Evolutionary conservation across 164 flowering plant genomes (phyloP).

Genomic region (Nymphaea colorata): DNA sequence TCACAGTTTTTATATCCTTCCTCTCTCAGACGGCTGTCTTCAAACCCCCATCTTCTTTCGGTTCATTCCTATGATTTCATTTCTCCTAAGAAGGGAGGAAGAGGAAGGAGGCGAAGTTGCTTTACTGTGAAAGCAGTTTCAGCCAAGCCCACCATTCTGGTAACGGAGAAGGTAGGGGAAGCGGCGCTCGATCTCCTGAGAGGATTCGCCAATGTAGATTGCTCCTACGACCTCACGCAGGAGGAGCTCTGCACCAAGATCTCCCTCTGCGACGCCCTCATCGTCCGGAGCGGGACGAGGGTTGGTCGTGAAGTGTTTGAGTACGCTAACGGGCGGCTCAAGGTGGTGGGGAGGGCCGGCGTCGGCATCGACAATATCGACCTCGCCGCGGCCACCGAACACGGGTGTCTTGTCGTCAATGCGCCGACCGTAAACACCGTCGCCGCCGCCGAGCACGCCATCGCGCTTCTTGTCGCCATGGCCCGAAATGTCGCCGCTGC

Average conservation of each 20-base stretch:
- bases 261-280: constrained; percentile 83
- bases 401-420: constrained; percentile 76
- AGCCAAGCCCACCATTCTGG: constrained; percentile 76
- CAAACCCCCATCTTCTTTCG: constrained; percentile 6
- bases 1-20: constrained; percentile 16
- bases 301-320: constrained; percentile 76
- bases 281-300: constrained; percentile 82
- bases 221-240: constrained; percentile 55
- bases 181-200: constrained; percentile 59
- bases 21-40: constrained; percentile 9
- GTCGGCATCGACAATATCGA: constrained; percentile 89
- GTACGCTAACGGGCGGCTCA: constrained; percentile 54
- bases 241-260: constrained; percentile 89
- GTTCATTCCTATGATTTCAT: constrained; percentile 3
- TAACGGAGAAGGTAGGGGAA: constrained; percentile 75
- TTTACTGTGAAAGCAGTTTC: neutral
- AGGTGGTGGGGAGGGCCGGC: constrained; percentile 89
- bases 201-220: constrained; percentile 68
- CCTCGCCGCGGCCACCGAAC: constrained; percentile 74
- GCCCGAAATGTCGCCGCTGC: constrained; percentile 75
- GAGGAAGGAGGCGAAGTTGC: neutral
- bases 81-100: too few species aligned
- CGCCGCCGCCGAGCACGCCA: constrained; percentile 88
- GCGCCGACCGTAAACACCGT: constrained; percentile 82
- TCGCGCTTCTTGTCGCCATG: constrained; percentile 69